Conservation (phyloP, 2,329 filamentous ascomycete species). For the Microcyclosporella mali region DNA sequence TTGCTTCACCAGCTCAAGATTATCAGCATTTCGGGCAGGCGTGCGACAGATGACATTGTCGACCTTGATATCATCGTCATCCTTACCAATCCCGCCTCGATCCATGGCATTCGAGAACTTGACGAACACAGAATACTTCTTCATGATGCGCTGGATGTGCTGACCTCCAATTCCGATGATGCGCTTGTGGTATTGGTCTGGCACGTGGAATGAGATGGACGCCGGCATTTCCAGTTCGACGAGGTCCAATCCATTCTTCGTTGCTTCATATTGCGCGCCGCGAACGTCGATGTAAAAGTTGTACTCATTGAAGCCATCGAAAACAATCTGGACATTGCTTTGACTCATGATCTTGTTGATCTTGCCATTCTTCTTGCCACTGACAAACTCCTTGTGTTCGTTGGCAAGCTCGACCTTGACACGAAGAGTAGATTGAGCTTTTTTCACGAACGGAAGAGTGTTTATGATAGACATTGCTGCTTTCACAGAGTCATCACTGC, state of each 20-base stretch:
- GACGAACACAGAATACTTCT: slow-evolving; percentile 99
- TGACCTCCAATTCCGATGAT: slow-evolving; percentile 98
- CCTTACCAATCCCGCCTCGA: slow-evolving; percentile 82
- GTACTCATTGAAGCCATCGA: slow-evolving; percentile 98
- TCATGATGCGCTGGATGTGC: slow-evolving; percentile 99
- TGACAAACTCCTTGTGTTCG: slow-evolving; percentile 99
- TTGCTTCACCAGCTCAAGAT: slow-evolving; percentile 92
- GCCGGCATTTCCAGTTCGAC: slow-evolving; percentile 99
- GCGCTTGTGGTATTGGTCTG: slow-evolving; percentile 97
- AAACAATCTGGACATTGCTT: slow-evolving; percentile 98
- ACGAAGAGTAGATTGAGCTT: slow-evolving; percentile 83
- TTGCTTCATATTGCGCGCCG: slow-evolving; percentile 83
- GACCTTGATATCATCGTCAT: slow-evolving; percentile 96
- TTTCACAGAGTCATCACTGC: slow-evolving; percentile 94
- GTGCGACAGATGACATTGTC: slow-evolving; percentile 99
- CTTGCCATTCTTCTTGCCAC: slow-evolving; percentile 99
- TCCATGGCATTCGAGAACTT: slow-evolving; percentile 99
- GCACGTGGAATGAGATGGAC: slow-evolving; percentile 97
- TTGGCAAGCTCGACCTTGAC: slow-evolving; percentile 97
- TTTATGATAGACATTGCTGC: slow-evolving; percentile 90
- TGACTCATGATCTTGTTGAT: slow-evolving; percentile 99
- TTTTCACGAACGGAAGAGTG: slow-evolving; percentile 80
- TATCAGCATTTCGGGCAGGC: slow-evolving; percentile 92
- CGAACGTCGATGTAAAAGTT: slow-evolving; percentile 99
- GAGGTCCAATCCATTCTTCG: slow-evolving; percentile 83